A percentile compares a stretch with the other conserved stretches of the same genome.
Evolutionary conservation across 306 rosid genomes (phyloP).

Genomic region (Vachellia pachyceras): DNA sequence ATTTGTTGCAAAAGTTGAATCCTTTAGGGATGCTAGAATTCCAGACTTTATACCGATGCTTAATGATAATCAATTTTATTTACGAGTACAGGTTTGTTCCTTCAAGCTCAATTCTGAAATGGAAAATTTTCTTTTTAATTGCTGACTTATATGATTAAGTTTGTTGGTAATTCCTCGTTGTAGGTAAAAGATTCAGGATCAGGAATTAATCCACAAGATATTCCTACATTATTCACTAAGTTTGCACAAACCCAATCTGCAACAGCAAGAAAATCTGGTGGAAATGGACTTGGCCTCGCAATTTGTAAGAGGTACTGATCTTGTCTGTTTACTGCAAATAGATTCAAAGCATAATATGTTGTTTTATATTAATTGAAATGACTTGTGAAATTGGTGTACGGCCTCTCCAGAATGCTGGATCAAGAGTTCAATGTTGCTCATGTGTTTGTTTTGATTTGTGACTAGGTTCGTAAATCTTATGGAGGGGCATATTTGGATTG

Average conservation of each 20-base stretch:
- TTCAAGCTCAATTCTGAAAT: constrained; percentile 39
- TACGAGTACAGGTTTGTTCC: constrained; percentile 84
- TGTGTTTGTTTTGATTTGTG: constrained; percentile 35
- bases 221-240: constrained; percentile 82
- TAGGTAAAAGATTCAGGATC: constrained; percentile 92
- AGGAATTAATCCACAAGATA: constrained; percentile 87
- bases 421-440: constrained; percentile 21
- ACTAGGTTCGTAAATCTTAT: constrained; percentile 94
- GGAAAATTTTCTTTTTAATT: constrained; percentile 12
- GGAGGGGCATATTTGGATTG: constrained; percentile 97
- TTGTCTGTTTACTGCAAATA: constrained; percentile 28
- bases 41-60: constrained; percentile 71
- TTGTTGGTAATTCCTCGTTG: constrained; percentile 18
- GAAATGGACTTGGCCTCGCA: constrained; percentile 94
- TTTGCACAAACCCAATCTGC: constrained; percentile 80
- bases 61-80: constrained; percentile 82
- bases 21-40: constrained; percentile 72
- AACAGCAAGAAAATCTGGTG: constrained; percentile 66
- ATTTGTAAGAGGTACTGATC: constrained; percentile 78
- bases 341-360: constrained; percentile 25
- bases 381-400: constrained; percentile 19
- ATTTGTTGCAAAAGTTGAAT: constrained; percentile 72
- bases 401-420: not conserved
- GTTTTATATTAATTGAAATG: constrained; percentile 8
- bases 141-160: constrained; percentile 21